Evolutionary conservation across 805 yeast species (phyloP).

Genomic region (Ogataea zsoltii): DNA sequence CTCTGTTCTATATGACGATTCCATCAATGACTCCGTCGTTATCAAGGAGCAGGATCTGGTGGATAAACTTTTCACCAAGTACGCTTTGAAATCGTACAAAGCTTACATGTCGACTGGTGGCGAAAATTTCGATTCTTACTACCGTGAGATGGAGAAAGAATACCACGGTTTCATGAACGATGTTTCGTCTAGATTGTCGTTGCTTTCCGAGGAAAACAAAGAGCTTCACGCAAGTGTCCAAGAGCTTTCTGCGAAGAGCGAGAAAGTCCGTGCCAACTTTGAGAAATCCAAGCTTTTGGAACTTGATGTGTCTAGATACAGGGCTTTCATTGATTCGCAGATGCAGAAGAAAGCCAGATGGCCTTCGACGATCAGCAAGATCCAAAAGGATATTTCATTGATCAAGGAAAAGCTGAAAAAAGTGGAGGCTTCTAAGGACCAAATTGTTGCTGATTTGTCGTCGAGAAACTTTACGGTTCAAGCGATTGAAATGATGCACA

Average conservation of each 20-base stretch:
- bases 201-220: conserved; percentile 42
- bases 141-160: conserved; percentile 55
- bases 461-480: conserved; percentile 60
- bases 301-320: conserved; percentile 68
- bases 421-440: conserved; percentile 38
- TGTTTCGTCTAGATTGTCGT: conserved; percentile 47
- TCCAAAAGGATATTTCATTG: conserved; percentile 53
- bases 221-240: conserved; percentile 41
- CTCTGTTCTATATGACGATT: conserved; percentile 29
- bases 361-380: conserved; percentile 57
- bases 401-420: conserved; percentile 41
- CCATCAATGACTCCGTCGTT: conserved; percentile 27
- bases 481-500: conserved; percentile 62
- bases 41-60: conserved; percentile 28
- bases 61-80: conserved; percentile 41
- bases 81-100: conserved; percentile 65
- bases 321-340: conserved; percentile 69
- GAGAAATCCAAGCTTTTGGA: conserved; percentile 64
- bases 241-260: conserved; percentile 44
- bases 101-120: conserved; percentile 59
- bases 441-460: conserved; percentile 47
- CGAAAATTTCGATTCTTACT: conserved; percentile 59
- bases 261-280: conserved; percentile 50
- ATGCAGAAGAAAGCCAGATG: conserved; percentile 65
- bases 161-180: conserved; percentile 52